A percentile compares a stretch with the other conserved stretches of the same genome.
Conservation (phyloP, 2,329 filamentous ascomycete species). For the Ascosphaera acerosa region DNA sequence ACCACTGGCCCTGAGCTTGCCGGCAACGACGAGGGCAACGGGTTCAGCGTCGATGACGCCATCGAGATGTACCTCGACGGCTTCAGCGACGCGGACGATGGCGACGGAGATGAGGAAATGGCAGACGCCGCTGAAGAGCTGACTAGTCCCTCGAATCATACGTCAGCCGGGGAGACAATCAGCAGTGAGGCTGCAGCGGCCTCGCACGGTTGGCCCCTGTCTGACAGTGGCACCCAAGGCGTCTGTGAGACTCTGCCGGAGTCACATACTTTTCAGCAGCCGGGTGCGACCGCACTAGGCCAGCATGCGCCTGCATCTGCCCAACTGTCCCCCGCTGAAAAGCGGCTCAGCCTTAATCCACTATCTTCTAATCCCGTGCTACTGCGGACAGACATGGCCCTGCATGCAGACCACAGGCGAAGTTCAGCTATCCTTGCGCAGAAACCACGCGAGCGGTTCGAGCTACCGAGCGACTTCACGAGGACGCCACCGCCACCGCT, state of each 20-base stretch:
- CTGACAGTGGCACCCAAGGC: background rate
- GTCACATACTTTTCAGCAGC: background rate
- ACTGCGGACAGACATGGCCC: background rate
- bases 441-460: constrained; percentile 1
- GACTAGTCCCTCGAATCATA: constrained; percentile 6
- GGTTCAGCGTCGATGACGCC: constrained; percentile 34
- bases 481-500: constrained; percentile 17
- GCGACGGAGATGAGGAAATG: constrained; percentile 11
- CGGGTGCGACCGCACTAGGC: background rate
- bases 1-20: constrained; percentile 17
- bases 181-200: too few species aligned
- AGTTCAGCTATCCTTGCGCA: background rate
- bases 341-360: background rate
- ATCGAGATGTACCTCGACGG: constrained; percentile 35
- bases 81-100: constrained; percentile 23
- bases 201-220: background rate
- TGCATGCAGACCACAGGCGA: background rate
- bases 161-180: background rate
- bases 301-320: too few species aligned
- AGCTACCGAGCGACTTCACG: constrained; percentile 9
- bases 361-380: constrained; percentile 1
- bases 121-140: constrained; percentile 1
- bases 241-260: background rate
- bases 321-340: background rate
- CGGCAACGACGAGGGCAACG: constrained; percentile 24